phyloP scores from a whole-genome alignment of 78 protist species.

The Trichosphaerium sp. region DNA sequence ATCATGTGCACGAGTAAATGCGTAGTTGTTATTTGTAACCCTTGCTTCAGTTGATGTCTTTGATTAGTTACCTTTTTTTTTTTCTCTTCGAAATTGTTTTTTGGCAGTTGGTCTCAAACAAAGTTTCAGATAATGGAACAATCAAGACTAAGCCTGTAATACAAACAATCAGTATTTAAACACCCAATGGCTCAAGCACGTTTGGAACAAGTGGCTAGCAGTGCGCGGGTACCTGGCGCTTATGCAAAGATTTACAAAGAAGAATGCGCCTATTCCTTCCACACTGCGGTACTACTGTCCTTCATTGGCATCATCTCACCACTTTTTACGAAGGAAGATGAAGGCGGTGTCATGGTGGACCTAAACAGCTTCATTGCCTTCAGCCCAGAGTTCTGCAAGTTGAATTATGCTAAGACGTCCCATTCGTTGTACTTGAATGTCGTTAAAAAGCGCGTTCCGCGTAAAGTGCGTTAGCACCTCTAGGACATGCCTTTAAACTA shows the following conservation, averaged over 20 bases:
- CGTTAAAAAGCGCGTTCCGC: slow-evolving; percentile 1
- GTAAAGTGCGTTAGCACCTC: neutral
- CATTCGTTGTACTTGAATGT: slow-evolving; percentile 40
- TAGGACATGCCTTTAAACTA: neutral
- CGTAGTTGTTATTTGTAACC: no score
- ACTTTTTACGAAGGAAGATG: slow-evolving; percentile 9
- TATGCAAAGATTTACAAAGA: slow-evolving; percentile 47
- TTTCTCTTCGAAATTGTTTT: no score
- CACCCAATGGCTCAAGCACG: no score
- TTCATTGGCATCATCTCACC: neutral
- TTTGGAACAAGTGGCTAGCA: no score
- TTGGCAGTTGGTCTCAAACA: no score
- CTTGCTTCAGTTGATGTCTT: no score
- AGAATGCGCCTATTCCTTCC: slow-evolving; percentile 61
- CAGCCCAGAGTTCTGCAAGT: neutral
- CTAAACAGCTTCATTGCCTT: slow-evolving; percentile 26
- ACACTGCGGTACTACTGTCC: slow-evolving; percentile 9
- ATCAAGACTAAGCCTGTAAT: no score
- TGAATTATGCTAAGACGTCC: slow-evolving; percentile 11
- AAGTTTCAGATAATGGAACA: no score
- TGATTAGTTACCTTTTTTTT: no score
- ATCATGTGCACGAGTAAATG: no score
- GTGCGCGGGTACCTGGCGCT: slow-evolving; percentile 16
- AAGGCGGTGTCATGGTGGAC: slow-evolving; percentile 61
- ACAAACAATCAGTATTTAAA: no score